Conservation (phyloP, 331 rosid species). For the Ulmus americana region DNA sequence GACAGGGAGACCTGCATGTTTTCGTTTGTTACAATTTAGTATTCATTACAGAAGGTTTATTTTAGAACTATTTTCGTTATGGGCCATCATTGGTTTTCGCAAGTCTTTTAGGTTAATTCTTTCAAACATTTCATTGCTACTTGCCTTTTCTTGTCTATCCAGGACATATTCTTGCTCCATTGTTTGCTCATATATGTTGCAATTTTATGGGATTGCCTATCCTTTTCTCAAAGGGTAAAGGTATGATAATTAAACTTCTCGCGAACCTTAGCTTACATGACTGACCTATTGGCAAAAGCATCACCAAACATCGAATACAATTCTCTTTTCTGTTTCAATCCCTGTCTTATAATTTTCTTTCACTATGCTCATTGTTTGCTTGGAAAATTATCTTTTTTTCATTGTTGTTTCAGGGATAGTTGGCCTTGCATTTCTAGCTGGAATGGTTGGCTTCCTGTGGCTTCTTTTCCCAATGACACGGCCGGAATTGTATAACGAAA, state of each 20-base stretch:
- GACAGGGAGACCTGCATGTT: constrained; percentile 11
- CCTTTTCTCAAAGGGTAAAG: constrained; percentile 47
- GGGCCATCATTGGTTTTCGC: background rate
- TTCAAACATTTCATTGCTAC: background rate
- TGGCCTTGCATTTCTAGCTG: constrained; percentile 49
- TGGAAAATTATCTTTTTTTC: constrained; percentile 17
- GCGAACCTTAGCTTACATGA: background rate
- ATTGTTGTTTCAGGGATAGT: constrained; percentile 44
- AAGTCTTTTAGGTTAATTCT: background rate
- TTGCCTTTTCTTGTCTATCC: constrained; percentile 23
- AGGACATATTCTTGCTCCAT: constrained; percentile 82
- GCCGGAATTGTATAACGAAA: constrained; percentile 65
- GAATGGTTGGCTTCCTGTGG: constrained; percentile 67
- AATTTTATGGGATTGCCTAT: constrained; percentile 87
- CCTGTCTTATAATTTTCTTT: constrained; percentile 9
- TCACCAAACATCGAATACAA: background rate
- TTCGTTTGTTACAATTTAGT: background rate
- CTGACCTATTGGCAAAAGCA: background rate
- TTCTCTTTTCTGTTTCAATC: constrained; percentile 2
- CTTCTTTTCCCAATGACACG: constrained; percentile 68
- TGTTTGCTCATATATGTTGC: constrained; percentile 75
- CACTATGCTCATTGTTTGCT: background rate
- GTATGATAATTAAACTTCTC: constrained; percentile 36
- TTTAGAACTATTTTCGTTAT: background rate
- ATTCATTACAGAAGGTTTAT: background rate